Conservation (phyloP, 2,329 filamentous ascomycete genomes). For the Colletotrichum sp. region DNA sequence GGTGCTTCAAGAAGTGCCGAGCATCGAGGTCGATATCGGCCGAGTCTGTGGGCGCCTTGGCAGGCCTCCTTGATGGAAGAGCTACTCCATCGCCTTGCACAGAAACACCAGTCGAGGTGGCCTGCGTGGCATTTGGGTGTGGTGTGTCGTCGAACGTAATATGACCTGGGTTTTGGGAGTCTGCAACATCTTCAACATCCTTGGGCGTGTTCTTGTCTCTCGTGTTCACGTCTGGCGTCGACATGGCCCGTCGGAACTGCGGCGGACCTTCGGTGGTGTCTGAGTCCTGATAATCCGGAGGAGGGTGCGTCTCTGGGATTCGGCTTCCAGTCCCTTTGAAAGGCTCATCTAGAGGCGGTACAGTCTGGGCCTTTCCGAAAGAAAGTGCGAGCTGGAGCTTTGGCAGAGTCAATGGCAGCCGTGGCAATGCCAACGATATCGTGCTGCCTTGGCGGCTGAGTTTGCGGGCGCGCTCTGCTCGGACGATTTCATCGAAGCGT, state of each 20-base stretch:
- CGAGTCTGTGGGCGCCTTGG: slow-evolving; percentile 32
- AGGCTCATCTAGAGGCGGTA: neutral
- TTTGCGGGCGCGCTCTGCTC: slow-evolving; percentile 39
- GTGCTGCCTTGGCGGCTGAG: slow-evolving; percentile 11
- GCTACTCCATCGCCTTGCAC: neutral
- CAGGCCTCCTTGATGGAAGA: slow-evolving; percentile 11
- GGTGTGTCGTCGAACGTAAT: neutral
- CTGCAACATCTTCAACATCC: neutral
- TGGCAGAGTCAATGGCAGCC: neutral
- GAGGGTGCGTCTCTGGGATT: neutral
- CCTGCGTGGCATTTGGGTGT: neutral
- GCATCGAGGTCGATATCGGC: neutral
- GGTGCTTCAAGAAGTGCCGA: neutral
- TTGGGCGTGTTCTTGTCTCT: neutral
- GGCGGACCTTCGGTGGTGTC: neutral
- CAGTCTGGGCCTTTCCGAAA: neutral
- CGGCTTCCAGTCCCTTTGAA: neutral
- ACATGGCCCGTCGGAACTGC: neutral
- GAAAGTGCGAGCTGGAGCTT: neutral
- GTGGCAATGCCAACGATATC: neutral
- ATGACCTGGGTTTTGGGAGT: neutral
- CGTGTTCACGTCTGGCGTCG: neutral
- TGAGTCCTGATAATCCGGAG: neutral
- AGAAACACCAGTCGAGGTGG: neutral
- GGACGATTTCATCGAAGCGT: slow-evolving; percentile 60